These are phyloP conservation scores for Boeremia lycopersici DNA, from an alignment of 2,329 filamentous ascomycete species.

Conservation along the genomic window DNA sequence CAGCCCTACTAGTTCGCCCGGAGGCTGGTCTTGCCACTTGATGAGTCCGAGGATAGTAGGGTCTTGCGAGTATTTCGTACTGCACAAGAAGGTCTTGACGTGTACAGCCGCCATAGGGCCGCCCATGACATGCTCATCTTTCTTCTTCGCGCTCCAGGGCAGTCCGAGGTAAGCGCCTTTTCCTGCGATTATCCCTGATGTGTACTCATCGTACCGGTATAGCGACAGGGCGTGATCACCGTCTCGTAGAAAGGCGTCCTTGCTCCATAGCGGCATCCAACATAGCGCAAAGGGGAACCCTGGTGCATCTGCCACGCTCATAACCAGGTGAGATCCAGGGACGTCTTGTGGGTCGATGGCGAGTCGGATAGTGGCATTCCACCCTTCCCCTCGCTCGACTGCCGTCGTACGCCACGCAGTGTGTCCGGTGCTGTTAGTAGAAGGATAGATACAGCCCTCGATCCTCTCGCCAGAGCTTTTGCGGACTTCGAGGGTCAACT, in stretches of 20 bases:
- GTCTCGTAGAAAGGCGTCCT: conserved; percentile 86
- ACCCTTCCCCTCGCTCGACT: conserved; percentile 76
- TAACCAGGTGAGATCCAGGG: conserved; percentile 79
- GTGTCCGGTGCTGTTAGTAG: conserved; percentile 77
- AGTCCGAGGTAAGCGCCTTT: conserved; percentile 86
- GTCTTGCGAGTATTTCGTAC: conserved; percentile 93
- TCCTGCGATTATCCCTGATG: conserved; percentile 72
- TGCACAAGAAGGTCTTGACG: conserved; percentile 86
- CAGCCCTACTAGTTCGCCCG: conserved; percentile 73
- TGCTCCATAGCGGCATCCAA: conserved; percentile 92
- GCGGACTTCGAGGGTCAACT: conserved; percentile 88
- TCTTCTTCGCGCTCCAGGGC: conserved; percentile 78
- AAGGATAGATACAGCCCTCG: conserved; percentile 84
- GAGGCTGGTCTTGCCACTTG: conserved; percentile 80
- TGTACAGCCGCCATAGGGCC: conserved; percentile 80
- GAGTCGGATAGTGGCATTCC: conserved; percentile 87
- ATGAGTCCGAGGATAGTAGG: conserved; percentile 81
- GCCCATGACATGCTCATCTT: conserved; percentile 71
- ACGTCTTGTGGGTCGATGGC: conserved; percentile 81
- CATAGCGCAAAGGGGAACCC: conserved; percentile 88
- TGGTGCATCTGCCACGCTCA: conserved; percentile 86
- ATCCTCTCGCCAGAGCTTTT: conserved; percentile 78
- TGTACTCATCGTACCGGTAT: conserved; percentile 92
- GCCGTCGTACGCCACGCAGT: conserved; percentile 90
- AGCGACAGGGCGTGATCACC: conserved; percentile 80